Percentiles rank a stretch among this genome's conserved stretches.
phyloP scores from a whole-genome alignment of 371 early-diverging fungal genomes.

The Chytridium lagenaria region DNA sequence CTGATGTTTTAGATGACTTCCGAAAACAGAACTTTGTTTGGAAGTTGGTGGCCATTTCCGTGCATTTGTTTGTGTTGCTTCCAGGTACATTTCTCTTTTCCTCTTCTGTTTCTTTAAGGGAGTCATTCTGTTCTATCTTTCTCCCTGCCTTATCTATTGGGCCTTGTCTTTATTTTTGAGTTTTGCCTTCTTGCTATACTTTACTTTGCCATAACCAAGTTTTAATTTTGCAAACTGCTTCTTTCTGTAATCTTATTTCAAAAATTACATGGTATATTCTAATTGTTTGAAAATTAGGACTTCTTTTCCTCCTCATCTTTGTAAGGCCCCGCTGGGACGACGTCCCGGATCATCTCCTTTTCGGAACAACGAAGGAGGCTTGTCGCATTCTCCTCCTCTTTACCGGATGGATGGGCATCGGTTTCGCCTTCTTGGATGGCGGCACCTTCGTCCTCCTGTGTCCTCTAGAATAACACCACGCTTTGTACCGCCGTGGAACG shows the following conservation, averaged over 20 bases:
- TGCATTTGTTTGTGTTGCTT: background rate
- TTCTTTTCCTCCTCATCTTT: background rate
- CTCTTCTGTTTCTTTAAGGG: too few species aligned
- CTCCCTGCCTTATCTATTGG: too few species aligned
- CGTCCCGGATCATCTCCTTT: slow-evolving; percentile 1
- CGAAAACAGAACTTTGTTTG: background rate
- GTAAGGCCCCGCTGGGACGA: background rate
- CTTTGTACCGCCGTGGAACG: too few species aligned
- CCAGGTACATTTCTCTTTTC: too few species aligned
- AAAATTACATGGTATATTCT: background rate
- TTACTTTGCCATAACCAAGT: too few species aligned
- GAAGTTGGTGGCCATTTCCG: background rate
- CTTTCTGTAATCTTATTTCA: background rate
- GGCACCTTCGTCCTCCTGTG: slow-evolving; percentile 1
- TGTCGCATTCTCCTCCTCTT: slow-evolving; percentile 9
- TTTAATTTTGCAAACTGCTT: background rate
- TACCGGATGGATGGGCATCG: background rate
- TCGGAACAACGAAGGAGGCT: background rate
- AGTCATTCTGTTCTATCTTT: too few species aligned
- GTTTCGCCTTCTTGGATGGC: background rate
- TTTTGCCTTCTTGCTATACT: too few species aligned
- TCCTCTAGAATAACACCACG: background rate
- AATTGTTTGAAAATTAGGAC: background rate
- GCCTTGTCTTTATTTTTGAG: too few species aligned
- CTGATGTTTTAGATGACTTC: background rate